Base-by-base conservation (phyloP, 2,329 filamentous ascomycete species). In the Atkinsonella hypoxylon region DNA sequence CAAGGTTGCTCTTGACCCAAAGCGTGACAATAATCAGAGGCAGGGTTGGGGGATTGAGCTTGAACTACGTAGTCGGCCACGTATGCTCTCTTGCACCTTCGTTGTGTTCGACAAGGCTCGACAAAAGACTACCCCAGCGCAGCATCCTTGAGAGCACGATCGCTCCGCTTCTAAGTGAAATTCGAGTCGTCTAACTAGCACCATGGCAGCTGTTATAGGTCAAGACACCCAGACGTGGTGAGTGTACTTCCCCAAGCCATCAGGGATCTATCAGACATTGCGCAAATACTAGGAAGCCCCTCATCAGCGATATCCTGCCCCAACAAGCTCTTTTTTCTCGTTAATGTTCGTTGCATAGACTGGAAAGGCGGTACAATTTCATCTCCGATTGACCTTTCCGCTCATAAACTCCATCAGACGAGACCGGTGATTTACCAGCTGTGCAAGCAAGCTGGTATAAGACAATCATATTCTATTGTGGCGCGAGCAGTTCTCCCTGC, bases 321-420 rank as follows among this genome's bases (percentile, higher is more conserved):
- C 1, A 57, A 59, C 0, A 60, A 62, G 26, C 61, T 67, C 8
- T 74, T 75, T 45, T 60, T 77, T 17, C 62, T 78, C 3, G 71
- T 79, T 12, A 76, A 79, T 57, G 70, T 79, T n/a, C 70, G 76
- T 17, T 67, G 75, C 26, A 70, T 64, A 3, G 77, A 80, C 56
- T 75, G 73, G 66, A 70, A 73, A 58, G 81, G 82, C 26, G 81
- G 80, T 40, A 82, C 79, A 0, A 76, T 85, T 50, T 65, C 66
- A 9, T 73, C 72, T 2, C 81, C 79, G 1, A 67, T 84, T 54
- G 79, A 81, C 55, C 64, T 80, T 13, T 76, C 77, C 0, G 76
- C 77, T 9, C 76, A 80, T 49, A 73, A 69, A 12, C 69, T 80
- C 39, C 77, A 76, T 49, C 72, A 72, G 48, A 73, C 72, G 3